A percentile compares a stretch with the other conserved stretches of the same genome.
These are phyloP conservation scores for Quercus ilex DNA, from an alignment of 306 rosid genomes.

Conservation along the genomic window DNA sequence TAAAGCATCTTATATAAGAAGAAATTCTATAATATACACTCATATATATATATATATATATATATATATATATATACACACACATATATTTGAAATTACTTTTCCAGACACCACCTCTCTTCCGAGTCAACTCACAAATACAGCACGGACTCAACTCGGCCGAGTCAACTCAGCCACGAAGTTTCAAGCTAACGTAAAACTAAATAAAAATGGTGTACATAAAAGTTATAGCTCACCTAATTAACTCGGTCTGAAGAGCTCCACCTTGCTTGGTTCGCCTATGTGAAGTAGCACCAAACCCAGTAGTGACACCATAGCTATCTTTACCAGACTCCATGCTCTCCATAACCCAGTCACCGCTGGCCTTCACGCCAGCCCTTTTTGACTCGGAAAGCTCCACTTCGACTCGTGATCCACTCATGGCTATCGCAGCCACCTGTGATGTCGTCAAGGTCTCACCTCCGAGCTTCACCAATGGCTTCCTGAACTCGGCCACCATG, in stretches of 20 bases:
- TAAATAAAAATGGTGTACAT: no score
- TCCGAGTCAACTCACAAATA: no score
- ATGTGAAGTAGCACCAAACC: constrained; percentile 90
- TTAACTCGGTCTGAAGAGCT: constrained; percentile 86
- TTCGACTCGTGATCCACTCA: constrained; percentile 30
- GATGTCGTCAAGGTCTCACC: constrained; percentile 67
- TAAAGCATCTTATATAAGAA: no score
- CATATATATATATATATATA: no score
- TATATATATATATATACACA: no score
- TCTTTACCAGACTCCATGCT: constrained; percentile 71
- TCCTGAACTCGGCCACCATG: constrained; percentile 77
- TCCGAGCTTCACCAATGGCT: constrained; percentile 57
- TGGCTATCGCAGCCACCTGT: constrained; percentile 76
- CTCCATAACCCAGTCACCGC: constrained; percentile 93
- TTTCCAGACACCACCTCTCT: no score
- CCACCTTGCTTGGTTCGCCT: constrained; percentile 87
- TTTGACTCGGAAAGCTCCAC: constrained; percentile 70
- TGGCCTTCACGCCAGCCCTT: constrained; percentile 77
- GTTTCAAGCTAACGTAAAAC: no score
- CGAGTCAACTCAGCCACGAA: no score
- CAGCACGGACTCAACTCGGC: no score
- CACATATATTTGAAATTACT: no score
- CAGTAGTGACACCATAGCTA: constrained; percentile 95
- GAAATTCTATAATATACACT: no score
- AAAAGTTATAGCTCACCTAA: constrained; percentile 44